Percentiles rank a stretch among this genome's conserved stretches.
Evolutionary conservation across 2,329 filamentous ascomycete genomes (phyloP).

Genomic region (Aureobasidium sp.): DNA sequence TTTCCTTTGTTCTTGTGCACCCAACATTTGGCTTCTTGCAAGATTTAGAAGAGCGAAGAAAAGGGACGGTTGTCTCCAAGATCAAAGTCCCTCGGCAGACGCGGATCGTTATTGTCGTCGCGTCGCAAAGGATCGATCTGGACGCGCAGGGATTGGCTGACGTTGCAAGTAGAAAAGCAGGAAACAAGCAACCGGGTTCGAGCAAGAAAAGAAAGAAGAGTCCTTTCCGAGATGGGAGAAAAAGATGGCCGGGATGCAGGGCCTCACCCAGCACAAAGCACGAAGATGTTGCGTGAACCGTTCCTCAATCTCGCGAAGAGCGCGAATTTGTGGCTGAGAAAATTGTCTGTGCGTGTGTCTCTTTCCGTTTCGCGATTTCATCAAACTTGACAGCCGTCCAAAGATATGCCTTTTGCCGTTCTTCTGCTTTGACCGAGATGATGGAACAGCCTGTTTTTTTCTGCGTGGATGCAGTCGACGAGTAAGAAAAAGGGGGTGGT

Average conservation of each 20-base stretch:
- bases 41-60: neutral
- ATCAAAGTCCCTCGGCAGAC: neutral
- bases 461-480: neutral
- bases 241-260: constrained; percentile 2
- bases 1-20: constrained; percentile 1
- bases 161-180: neutral
- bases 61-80: neutral
- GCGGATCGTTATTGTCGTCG: neutral
- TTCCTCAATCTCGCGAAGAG: constrained; percentile 9
- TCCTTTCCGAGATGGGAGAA: neutral
- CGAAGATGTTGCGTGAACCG: neutral
- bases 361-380: neutral
- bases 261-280: neutral
- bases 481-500: neutral
- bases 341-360: neutral
- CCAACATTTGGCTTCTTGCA: constrained; percentile 11
- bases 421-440: neutral
- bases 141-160: neutral
- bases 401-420: neutral
- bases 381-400: constrained; percentile 5
- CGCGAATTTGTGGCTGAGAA: constrained; percentile 10
- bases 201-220: neutral
- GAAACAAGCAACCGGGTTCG: constrained; percentile 3
- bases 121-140: neutral
- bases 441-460: neutral